Evolutionary conservation across 169 alveolate species (phyloP).

Genomic region (Plasmodium fragile): DNA sequence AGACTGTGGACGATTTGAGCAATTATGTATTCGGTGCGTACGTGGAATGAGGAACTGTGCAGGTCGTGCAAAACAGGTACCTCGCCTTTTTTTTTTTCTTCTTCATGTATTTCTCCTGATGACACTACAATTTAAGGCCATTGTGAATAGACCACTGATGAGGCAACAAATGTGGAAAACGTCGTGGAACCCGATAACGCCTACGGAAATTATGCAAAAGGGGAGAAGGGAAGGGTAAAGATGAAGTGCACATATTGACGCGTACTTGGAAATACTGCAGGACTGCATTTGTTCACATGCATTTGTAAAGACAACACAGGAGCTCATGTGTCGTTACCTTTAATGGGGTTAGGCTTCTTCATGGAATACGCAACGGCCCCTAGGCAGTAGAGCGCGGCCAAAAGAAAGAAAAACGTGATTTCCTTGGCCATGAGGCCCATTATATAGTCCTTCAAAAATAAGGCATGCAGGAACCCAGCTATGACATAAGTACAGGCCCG

Average conservation of each 20-base stretch:
- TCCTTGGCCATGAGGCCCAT: conserved; percentile 45
- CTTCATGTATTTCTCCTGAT: conserved; percentile 45
- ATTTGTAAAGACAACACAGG: neutral
- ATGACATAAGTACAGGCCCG: conserved; percentile 64
- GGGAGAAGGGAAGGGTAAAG: neutral
- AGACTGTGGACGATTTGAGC: neutral
- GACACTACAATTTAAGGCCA: conserved; percentile 78
- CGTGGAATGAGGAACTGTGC: neutral
- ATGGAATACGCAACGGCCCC: conserved; percentile 83
- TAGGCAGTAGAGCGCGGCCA: conserved; percentile 69
- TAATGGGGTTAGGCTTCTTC: conserved; percentile 80
- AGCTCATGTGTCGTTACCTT: conserved; percentile 15
- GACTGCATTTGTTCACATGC: neutral
- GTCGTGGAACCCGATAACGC: conserved; percentile 83
- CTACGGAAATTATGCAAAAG: neutral
- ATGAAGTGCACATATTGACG: neutral
- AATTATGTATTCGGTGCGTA: neutral
- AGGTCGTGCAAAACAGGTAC: neutral
- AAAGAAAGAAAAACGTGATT: conserved; percentile 19
- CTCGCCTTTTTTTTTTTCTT: neutral
- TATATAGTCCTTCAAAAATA: conserved; percentile 61
- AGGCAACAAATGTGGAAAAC: conserved; percentile 83
- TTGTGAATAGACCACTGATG: conserved; percentile 75
- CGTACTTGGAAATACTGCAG: neutral
- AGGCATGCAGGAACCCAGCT: conserved; percentile 73